A percentile compares a stretch with the other conserved stretches of the same genome.
Evolutionary conservation across 495 filamentous ascomycete genomes (phyloP).

Genomic region (Hypoxylon intermedium): DNA sequence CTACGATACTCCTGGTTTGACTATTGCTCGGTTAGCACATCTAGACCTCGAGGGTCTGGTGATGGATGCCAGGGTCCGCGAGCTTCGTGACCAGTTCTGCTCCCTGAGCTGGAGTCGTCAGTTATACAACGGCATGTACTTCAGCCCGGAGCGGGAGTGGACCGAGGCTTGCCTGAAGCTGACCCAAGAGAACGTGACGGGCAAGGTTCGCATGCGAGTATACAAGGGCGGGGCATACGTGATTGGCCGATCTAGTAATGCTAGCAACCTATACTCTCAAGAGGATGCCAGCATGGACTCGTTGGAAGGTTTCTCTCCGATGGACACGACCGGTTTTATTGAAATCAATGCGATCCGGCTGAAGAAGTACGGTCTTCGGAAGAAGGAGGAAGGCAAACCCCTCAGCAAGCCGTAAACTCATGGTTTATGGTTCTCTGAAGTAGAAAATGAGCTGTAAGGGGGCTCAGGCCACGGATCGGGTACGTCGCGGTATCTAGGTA

Average conservation of each 20-base stretch:
- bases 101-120: slow-evolving; percentile 76
- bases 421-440: no score
- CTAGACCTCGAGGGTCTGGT: slow-evolving; percentile 84
- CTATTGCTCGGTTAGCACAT: slow-evolving; percentile 77
- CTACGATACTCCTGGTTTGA: slow-evolving; percentile 81
- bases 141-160: slow-evolving; percentile 69
- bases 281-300: slow-evolving; percentile 87
- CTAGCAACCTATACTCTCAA: slow-evolving; percentile 86
- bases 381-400: no score
- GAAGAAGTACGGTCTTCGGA: no score
- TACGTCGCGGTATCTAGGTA: no score
- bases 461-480: no score
- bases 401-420: no score
- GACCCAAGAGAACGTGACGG: slow-evolving; percentile 67
- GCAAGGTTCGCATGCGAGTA: slow-evolving; percentile 54
- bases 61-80: slow-evolving; percentile 83
- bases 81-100: slow-evolving; percentile 82
- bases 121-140: slow-evolving; percentile 85
- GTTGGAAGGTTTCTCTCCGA: slow-evolving; percentile 78
- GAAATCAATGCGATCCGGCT: slow-evolving; percentile 64
- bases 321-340: slow-evolving; percentile 74
- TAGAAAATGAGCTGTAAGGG: no score
- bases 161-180: slow-evolving; percentile 72
- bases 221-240: slow-evolving; percentile 71
- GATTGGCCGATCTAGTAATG: slow-evolving; percentile 75